Evolutionary conservation across 345 rosid genomes (phyloP).

Genomic region (Isatis tinctoria): DNA sequence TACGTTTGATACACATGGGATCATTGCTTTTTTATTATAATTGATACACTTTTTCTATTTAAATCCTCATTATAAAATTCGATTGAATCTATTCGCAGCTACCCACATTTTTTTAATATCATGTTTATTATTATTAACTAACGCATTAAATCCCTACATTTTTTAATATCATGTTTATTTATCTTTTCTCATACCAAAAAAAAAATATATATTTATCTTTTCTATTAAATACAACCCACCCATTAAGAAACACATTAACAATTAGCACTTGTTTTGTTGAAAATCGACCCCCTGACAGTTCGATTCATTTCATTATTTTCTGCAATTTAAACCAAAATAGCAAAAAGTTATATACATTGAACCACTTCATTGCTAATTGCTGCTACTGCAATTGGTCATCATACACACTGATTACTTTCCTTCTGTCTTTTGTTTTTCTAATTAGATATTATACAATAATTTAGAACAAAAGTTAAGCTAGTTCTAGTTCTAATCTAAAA

Average conservation of each 20-base stretch:
- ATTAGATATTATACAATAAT: neutral
- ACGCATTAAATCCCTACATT: too few species aligned
- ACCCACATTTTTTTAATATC: too few species aligned
- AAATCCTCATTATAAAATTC: too few species aligned
- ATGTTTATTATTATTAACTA: too few species aligned
- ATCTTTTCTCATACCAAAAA: too few species aligned
- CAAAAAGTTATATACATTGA: neutral
- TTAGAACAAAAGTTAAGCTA: neutral
- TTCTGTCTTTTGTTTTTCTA: neutral
- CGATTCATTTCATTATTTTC: neutral
- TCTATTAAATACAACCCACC: neutral
- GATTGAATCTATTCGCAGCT: too few species aligned
- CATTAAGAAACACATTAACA: neutral
- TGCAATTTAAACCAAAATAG: neutral
- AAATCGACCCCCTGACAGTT: neutral
- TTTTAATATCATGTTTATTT: too few species aligned
- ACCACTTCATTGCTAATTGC: neutral
- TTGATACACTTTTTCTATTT: too few species aligned
- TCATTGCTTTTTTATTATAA: too few species aligned
- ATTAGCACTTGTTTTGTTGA: neutral
- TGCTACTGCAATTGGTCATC: neutral
- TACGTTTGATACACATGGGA: too few species aligned
- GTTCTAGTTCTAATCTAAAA: neutral
- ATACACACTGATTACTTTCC: neutral
- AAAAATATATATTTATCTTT: too few species aligned